A percentile compares a stretch with the other conserved stretches of the same genome.
phyloP scores from a whole-genome alignment of 2,329 filamentous ascomycete species.

The Curvularia spicifera region DNA sequence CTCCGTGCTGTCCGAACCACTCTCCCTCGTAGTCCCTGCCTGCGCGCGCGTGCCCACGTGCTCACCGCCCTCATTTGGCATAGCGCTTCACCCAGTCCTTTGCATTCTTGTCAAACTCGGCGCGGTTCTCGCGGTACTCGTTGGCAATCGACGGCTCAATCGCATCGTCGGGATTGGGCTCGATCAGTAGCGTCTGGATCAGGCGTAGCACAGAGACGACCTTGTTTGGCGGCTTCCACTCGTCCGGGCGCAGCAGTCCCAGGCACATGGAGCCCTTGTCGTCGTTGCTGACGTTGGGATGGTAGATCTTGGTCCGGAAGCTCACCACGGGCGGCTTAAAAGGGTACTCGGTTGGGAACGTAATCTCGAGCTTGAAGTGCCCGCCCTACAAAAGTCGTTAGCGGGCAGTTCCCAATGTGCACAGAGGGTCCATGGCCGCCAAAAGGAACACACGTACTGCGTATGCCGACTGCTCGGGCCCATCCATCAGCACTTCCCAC shows the following conservation, averaged over 20 bases:
- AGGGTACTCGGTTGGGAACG: conserved; percentile 80
- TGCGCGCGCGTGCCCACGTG: conserved; percentile 4
- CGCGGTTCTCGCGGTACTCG: conserved; percentile 73
- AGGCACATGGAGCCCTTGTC: conserved; percentile 84
- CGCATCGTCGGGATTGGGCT: conserved; percentile 88
- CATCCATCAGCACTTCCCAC: conserved; percentile 72
- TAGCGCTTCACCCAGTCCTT: conserved; percentile 76
- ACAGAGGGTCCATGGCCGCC: conserved; percentile 2
- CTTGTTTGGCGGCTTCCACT: conserved; percentile 90
- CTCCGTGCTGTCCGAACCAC: conserved; percentile 6
- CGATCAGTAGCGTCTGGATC: conserved; percentile 73
- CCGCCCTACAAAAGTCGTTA: conserved; percentile 62
- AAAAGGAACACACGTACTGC: conserved; percentile 57
- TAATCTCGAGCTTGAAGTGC: conserved; percentile 73
- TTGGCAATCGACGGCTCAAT: conserved; percentile 87
- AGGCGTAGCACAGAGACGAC: conserved; percentile 78
- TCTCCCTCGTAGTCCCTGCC: neutral
- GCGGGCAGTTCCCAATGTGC: conserved; percentile 2
- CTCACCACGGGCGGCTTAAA: conserved; percentile 84
- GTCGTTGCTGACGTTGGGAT: conserved; percentile 93
- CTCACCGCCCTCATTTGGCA: conserved; percentile 57
- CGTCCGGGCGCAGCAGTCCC: conserved; percentile 78
- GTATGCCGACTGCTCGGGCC: conserved; percentile 69
- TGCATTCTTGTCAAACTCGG: conserved; percentile 76
- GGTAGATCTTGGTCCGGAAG: conserved; percentile 91